These are phyloP conservation scores for Leccinum discolor DNA, from an alignment of 1,284 basidiomycete species.

Conservation along the genomic window DNA sequence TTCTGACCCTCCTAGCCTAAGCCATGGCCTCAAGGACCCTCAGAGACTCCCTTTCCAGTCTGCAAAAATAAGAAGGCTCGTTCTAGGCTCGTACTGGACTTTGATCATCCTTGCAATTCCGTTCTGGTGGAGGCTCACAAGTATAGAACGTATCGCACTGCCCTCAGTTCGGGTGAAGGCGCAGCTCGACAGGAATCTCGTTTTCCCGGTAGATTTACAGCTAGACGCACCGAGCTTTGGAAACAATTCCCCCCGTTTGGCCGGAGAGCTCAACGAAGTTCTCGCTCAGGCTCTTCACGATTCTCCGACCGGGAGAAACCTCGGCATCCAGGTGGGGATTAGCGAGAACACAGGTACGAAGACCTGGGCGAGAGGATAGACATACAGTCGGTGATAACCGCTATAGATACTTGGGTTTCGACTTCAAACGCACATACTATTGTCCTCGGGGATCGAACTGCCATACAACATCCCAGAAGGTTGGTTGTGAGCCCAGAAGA, in stretches of 20 bases:
- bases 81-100: constrained; percentile 76
- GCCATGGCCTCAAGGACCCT: constrained; percentile 44
- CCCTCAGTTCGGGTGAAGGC: constrained; percentile 63
- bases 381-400: constrained; percentile 10
- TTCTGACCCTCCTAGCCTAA: constrained; percentile 8
- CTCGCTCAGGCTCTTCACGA: constrained; percentile 17
- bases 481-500: constrained; percentile 25
- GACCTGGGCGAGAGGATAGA: background rate
- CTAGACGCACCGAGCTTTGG: constrained; percentile 38
- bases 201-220: constrained; percentile 54
- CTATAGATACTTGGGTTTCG: constrained; percentile 15
- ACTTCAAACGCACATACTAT: constrained; percentile 23
- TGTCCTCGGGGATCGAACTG: constrained; percentile 26
- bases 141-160: constrained; percentile 77
- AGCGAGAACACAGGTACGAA: constrained; percentile 28
- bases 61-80: constrained; percentile 47
- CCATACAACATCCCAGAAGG: constrained; percentile 21
- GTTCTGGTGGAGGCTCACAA: constrained; percentile 89
- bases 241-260: constrained; percentile 7
- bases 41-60: constrained; percentile 55
- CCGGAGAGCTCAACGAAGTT: constrained; percentile 23
- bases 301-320: constrained; percentile 38
- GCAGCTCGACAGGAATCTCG: constrained; percentile 47
- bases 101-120: constrained; percentile 76
- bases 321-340: constrained; percentile 36